These are phyloP conservation scores for Paramecium bursaria DNA, from an alignment of 73 alveolate genomes.

Conservation along the genomic window DNA sequence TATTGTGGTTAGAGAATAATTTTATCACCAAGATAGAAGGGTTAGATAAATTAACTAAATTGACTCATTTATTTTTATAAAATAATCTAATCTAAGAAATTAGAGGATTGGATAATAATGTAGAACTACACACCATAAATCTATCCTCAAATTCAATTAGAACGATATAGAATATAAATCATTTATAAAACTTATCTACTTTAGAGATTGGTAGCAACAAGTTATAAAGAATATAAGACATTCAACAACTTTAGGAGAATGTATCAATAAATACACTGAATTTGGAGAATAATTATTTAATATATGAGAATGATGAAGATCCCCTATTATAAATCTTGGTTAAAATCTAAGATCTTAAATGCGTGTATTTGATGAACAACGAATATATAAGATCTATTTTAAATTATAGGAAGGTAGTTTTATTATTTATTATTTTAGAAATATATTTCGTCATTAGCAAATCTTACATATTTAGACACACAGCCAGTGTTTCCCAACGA, in stretches of 20 bases:
- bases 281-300: conserved; percentile 81
- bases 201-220: conserved; percentile 72
- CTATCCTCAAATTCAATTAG: conserved; percentile 92
- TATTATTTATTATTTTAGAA: conserved; percentile 4
- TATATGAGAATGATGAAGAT: conserved; percentile 79
- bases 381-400: conserved; percentile 84
- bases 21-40: conserved; percentile 91
- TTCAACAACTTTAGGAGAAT: conserved; percentile 82
- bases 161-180: conserved; percentile 71
- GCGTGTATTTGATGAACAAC: conserved; percentile 89
- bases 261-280: conserved; percentile 82
- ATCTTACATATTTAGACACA: conserved; percentile 91
- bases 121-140: conserved; percentile 79
- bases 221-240: conserved; percentile 72
- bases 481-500: conserved; percentile 96
- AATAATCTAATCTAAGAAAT: conserved; percentile 89
- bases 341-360: conserved; percentile 89
- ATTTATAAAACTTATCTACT: conserved; percentile 37
- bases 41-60: conserved; percentile 76
- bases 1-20: conserved; percentile 92
- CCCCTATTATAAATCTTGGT: conserved; percentile 82
- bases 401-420: conserved; percentile 84
- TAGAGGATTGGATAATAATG: conserved; percentile 77
- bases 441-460: conserved; percentile 82
- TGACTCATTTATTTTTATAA: conserved; percentile 84